These are phyloP conservation scores for Plasmodium chabaudi DNA, from an alignment of 169 alveolate genomes.

Conservation along the genomic window DNA sequence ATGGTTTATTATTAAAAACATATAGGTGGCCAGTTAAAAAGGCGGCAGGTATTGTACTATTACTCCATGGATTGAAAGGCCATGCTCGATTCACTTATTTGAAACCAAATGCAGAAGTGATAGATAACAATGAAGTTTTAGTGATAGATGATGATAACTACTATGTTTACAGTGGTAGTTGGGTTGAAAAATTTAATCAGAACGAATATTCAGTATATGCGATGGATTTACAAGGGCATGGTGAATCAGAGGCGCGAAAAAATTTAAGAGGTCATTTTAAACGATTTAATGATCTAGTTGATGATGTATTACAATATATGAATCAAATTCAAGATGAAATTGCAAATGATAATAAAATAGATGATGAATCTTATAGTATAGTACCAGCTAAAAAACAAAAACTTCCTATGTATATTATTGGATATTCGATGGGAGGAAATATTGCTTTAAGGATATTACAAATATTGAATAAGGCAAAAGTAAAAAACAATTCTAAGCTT, in stretches of 20 bases:
- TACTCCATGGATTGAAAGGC: constrained; percentile 80
- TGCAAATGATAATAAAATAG: too few relatives aligned
- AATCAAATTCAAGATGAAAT: constrained; percentile 33
- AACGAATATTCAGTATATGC: constrained; percentile 79
- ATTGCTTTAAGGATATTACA: too few relatives aligned
- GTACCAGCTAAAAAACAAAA: too few relatives aligned
- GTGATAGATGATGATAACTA: constrained; percentile 45
- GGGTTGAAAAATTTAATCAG: constrained; percentile 77
- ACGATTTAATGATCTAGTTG: constrained; percentile 74
- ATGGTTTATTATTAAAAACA: constrained; percentile 76
- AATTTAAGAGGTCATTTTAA: constrained; percentile 63
- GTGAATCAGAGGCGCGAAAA: constrained; percentile 78
- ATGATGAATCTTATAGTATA: too few relatives aligned
- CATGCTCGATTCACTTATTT: constrained; percentile 79
- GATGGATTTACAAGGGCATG: constrained; percentile 81
- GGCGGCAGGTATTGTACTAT: constrained; percentile 76
- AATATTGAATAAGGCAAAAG: too few relatives aligned
- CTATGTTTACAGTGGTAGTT: constrained; percentile 78
- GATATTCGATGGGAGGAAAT: too few relatives aligned
- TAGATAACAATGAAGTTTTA: constrained; percentile 35
- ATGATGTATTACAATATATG: constrained; percentile 81
- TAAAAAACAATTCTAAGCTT: too few relatives aligned
- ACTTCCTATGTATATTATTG: too few relatives aligned
- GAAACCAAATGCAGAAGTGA: constrained; percentile 77
- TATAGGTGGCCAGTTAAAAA: constrained; percentile 70